Base-by-base conservation (phyloP, 306 rosid genomes). In the Abrus precatorius region DNA sequence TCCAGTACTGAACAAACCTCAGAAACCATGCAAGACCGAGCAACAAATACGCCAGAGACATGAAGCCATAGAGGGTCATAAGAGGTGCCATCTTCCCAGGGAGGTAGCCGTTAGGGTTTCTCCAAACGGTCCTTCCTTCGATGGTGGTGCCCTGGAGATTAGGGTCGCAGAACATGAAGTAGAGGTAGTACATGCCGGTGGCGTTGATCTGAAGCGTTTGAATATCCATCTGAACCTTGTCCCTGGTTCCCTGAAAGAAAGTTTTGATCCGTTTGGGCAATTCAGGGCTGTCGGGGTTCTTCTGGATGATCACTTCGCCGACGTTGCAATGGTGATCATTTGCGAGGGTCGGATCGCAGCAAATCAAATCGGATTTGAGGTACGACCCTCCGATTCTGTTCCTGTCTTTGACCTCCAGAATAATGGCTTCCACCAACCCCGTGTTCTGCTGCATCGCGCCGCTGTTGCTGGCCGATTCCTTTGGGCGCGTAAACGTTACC, bases 1-100 rank as follows among this genome's bases (percentile, higher is more conserved):
- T 94, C 98, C 97, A 94, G 28, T 87, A 86, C 87, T 86, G 91
- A 80, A 92, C 88, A 88, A 94, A 94, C 79, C 93, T 84, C 76
- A 92, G 73, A 84, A 94, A 94, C 98, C 98, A 94, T 30, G 75
- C 59, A 29, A 94, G 88, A 60, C 97, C 98, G 33, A 94, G 91
- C 33, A 87, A 70, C 20, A 94, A 85, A 69, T 94, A 94, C 11
- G 97, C 97, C 82, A 94, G 52, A 8, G 98, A 94, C 97, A 94
- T 94, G 55, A 94, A 72, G 8, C 94, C 97, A 32, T 85, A 86
- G 66, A 94, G 90, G 60, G 94, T 85, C 97, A 92, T 91, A 28
- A 94, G 77, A 84, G 97, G 98, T 48, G 94, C 78, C 97, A 94
- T 94, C 82, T 92, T 94, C 11, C 97, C 97, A 1, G 98, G 97